These are phyloP conservation scores for Coprinopsis marcescibilis DNA, from an alignment of 768 basidiomycete species.

Conservation along the genomic window DNA sequence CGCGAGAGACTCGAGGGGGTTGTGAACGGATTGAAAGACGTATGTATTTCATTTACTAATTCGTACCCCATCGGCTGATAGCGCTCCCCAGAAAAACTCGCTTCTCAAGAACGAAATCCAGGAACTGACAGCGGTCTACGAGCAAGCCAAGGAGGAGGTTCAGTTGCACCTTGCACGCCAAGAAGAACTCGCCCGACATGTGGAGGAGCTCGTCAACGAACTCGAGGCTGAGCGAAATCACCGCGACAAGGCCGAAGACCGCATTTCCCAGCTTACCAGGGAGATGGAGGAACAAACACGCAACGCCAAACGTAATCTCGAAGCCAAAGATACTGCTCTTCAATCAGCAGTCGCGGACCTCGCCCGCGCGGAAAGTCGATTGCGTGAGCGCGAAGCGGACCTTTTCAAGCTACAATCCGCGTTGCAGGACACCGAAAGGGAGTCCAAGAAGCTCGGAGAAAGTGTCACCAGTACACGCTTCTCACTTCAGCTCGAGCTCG, in stretches of 20 bases:
- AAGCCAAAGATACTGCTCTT: conserved; percentile 65
- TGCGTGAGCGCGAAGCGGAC: conserved; percentile 72
- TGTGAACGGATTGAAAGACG: conserved; percentile 76
- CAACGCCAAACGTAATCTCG: conserved; percentile 55
- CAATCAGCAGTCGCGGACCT: conserved; percentile 60
- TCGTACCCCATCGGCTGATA: neutral
- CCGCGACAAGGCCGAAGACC: conserved; percentile 48
- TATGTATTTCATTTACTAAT: conserved; percentile 23
- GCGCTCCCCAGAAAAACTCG: conserved; percentile 58
- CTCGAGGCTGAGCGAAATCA: conserved; percentile 51
- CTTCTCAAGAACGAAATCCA: conserved; percentile 59
- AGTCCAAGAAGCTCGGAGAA: conserved; percentile 78
- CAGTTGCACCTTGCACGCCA: conserved; percentile 64
- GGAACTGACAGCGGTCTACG: conserved; percentile 60
- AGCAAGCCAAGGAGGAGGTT: conserved; percentile 55
- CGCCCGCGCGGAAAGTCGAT: conserved; percentile 53
- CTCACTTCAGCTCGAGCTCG: conserved; percentile 85
- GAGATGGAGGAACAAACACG: conserved; percentile 59
- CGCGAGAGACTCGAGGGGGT: conserved; percentile 63
- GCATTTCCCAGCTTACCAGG: conserved; percentile 52
- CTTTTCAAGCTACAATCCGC: conserved; percentile 66
- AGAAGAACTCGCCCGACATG: conserved; percentile 71
- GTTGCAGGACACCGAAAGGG: conserved; percentile 65
- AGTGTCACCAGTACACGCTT: conserved; percentile 77
- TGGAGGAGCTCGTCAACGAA: conserved; percentile 66